Evolutionary conservation across 495 filamentous ascomycete species (phyloP), one percentile per base, ranked within the genome.

Genomic region (Pyrenopolyporus hunteri): DNA sequence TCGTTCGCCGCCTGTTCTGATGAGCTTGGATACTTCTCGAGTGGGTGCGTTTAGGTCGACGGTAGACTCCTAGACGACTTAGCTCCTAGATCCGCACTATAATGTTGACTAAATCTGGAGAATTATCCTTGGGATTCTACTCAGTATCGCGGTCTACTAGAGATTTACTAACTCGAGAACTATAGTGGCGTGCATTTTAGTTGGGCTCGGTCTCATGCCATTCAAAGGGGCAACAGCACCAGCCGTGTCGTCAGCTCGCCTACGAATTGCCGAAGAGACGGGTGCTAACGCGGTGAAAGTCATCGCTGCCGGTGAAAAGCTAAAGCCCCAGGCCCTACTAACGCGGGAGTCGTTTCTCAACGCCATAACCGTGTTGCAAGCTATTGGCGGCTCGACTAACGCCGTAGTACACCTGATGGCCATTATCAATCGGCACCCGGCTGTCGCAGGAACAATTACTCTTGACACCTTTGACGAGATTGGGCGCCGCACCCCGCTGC

Each of bases 331-430:
- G 44, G 63, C 74, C 0, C 65, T 89, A 0, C 71, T 89, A n/a
- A 76, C 81, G 0, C 75, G 77, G 8, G 80, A 84, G 32, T 88
- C 85, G 0, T 88, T 89, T 61, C 64, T 83, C 39, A 89, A 89
- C 65, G 86, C 86, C 37, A 85, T 87, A 62, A 86, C 76, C 1
- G 86, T 89, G 0, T 77, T 89, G 1, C 87, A 89, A 57, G 86
- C 87, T 14, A 86, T 89, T 35, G 86, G 87, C 16, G 87, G 87
- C 13, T 87, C 84, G 0, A 89, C 86, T 1, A 89, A 89, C 72
- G 85, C 84, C 3, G 77, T 89, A 4, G 82, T 89, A 0, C 87
- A 89, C 60, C 70, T 89, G 7, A 71, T 89, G 69, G 87, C 87
- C 14, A 87, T 88, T 52, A 72, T 75, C 16, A 85, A 85, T 68